Evolutionary conservation across 257 asterid genomes (phyloP), one percentile per base, ranked within the genome.

Genomic region (Solanum appendiculatum): DNA sequence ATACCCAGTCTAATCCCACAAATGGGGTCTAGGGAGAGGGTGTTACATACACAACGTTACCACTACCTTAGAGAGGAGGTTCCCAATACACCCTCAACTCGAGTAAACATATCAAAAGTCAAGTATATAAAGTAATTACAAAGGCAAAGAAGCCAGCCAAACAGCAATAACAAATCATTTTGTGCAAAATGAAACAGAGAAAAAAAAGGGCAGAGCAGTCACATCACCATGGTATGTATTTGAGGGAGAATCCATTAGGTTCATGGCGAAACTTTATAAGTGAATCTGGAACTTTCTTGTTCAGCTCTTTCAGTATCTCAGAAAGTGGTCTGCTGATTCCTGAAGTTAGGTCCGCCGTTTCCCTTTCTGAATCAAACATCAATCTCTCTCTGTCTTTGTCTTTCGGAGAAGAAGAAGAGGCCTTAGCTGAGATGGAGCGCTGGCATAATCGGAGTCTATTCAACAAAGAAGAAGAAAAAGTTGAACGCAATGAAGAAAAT

Each of bases 211-310:
- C 23, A 29, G 63, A 29, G 73, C 58, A 37, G 63, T 16, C 4
- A 74, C 34, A 54, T 60, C 40, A 96, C 98, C 98, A 94, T 83
- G 98, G 98, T 63, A 93, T 92, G 89, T 93, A 96, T 93, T 92
- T 93, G 88, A 91, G 7, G 87, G 95, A 80, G 87, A 84, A 86
- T 88, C 93, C 95, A 87, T 78, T 70, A 63, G 95, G 86, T n/a
- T 92, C 92, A 15, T 89, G 83, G 73, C 96, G 93, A 86, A 20
- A 37, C 40, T 86, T 87, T 90, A 96, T 72, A 82, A 94, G 95
- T 64, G 96, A 87, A 9, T 96, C 98, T 0, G 98, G 99, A 7
- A 96, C 96, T 86, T 94, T 95, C 91, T 96, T 96, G 94, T 92
- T 94, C 84, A 95, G 89, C 81, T 95, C 96, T 82, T 92, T 95